Conservation (phyloP, 2,329 filamentous ascomycete genomes). For the Stemphylium vesicarium region DNA sequence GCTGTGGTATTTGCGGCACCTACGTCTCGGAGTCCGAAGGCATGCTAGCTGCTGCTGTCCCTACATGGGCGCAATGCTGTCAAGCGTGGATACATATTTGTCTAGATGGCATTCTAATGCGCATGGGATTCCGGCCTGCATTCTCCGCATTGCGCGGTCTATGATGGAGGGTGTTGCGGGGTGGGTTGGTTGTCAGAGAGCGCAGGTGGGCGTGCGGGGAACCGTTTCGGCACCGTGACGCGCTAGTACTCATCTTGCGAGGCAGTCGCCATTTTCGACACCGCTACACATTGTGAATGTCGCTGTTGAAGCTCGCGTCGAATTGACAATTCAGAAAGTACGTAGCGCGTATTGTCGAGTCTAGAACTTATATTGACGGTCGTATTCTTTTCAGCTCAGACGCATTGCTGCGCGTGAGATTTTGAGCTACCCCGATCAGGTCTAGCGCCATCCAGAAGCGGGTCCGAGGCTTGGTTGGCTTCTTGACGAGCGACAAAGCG, state of each 20-base stretch:
- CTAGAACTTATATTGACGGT: no score
- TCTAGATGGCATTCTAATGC: background rate
- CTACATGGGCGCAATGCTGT: background rate
- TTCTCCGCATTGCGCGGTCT: background rate
- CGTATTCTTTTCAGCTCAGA: no score
- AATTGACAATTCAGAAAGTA: background rate
- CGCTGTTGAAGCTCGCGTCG: no score
- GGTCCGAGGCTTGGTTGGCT: no score
- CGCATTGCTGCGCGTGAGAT: no score
- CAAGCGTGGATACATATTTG: background rate
- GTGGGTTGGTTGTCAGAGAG: background rate
- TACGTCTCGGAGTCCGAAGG: no score
- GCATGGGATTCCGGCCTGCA: background rate
- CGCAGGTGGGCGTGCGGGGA: conserved; percentile 4
- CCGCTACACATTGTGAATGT: background rate
- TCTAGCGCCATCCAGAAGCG: no score
- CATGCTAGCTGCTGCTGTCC: background rate
- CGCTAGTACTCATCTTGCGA: background rate
- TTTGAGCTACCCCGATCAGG: no score
- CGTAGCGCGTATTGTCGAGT: no score
- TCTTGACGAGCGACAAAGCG: no score
- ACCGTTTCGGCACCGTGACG: conserved; percentile 6
- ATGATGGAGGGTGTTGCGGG: background rate
- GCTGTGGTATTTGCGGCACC: no score
- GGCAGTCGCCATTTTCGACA: background rate